Percentiles rank a stretch among this genome's conserved stretches.
These are phyloP conservation scores for Stylosanthes scabra DNA, from an alignment of 331 rosid genomes.

Conservation along the genomic window DNA sequence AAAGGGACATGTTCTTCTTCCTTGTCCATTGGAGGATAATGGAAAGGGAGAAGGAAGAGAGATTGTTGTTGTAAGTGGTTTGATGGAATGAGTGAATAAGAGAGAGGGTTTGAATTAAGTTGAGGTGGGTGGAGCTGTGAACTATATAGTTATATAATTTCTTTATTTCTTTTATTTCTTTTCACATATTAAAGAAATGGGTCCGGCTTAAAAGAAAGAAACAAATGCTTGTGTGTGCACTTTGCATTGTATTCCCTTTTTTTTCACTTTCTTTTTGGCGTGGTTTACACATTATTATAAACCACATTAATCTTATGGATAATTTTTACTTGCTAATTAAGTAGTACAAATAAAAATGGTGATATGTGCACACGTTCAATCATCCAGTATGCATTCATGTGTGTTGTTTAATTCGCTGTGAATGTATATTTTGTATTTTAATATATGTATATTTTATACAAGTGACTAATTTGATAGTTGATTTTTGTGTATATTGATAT, in stretches of 20 bases:
- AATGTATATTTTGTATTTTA: no score
- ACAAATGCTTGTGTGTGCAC: conserved; percentile 36
- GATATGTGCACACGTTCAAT: no score
- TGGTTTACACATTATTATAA: neutral
- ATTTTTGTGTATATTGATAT: no score
- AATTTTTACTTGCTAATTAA: no score
- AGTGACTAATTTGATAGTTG: no score
- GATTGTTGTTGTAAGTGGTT: neutral
- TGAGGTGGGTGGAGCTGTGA: conserved; percentile 39
- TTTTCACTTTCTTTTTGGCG: conserved; percentile 2
- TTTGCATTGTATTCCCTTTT: conserved; percentile 24
- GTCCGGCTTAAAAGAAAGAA: conserved; percentile 29
- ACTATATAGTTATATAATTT: conserved; percentile 34
- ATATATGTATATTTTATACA: no score
- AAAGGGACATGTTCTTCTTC: conserved; percentile 45
- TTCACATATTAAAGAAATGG: conserved; percentile 43
- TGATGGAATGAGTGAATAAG: neutral
- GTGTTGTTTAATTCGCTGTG: no score
- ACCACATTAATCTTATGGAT: neutral
- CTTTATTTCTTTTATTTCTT: neutral
- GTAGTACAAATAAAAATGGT: no score
- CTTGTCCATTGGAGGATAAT: conserved; percentile 41
- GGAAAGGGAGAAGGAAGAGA: neutral
- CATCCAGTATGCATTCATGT: no score
- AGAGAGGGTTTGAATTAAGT: conserved; percentile 23